These are phyloP conservation scores for Penicillium brevicompactum DNA, from an alignment of 2,329 filamentous ascomycete species.

Conservation along the genomic window DNA sequence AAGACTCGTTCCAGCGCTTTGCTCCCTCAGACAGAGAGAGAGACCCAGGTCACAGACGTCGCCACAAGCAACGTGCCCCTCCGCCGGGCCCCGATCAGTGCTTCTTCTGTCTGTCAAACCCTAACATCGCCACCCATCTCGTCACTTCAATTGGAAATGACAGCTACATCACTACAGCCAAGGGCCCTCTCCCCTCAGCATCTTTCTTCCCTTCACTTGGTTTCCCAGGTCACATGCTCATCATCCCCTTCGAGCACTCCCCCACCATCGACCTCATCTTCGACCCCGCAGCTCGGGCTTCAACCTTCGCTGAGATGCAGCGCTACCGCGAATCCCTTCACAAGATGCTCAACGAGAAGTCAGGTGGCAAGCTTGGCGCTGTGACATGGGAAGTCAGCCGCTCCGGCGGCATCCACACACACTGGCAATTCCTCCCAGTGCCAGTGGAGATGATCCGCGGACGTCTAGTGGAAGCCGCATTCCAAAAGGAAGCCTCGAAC, in stretches of 20 bases:
- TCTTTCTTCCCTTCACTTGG: slow-evolving; percentile 71
- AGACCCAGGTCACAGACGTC: slow-evolving; percentile 31
- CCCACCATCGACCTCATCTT: slow-evolving; percentile 72
- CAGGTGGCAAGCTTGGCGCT: slow-evolving; percentile 65
- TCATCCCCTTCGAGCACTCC: slow-evolving; percentile 83
- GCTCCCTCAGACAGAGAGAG: slow-evolving; percentile 41
- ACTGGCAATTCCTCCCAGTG: slow-evolving; percentile 91
- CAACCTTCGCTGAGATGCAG: slow-evolving; percentile 77
- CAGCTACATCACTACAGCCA: slow-evolving; percentile 85
- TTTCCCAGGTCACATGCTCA: slow-evolving; percentile 85
- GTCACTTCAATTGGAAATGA: slow-evolving; percentile 87
- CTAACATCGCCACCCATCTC: slow-evolving; percentile 80
- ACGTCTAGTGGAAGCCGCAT: slow-evolving; percentile 82
- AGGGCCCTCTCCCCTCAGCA: slow-evolving; percentile 77
- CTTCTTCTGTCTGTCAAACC: slow-evolving; percentile 94
- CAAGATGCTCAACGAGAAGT: slow-evolving; percentile 64
- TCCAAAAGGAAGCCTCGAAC: slow-evolving; percentile 86
- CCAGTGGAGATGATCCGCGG: slow-evolving; percentile 67
- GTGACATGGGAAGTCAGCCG: slow-evolving; percentile 94
- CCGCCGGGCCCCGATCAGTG: slow-evolving; percentile 72
- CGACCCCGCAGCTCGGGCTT: slow-evolving; percentile 56
- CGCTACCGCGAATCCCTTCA: slow-evolving; percentile 77
- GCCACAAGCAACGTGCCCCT: slow-evolving; percentile 49
- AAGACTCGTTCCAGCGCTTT: slow-evolving; percentile 42
- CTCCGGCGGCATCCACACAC: slow-evolving; percentile 76